Evolutionary conservation across 371 early-diverging fungal species (phyloP).

Genomic region (Apophysomyces variabilis): DNA sequence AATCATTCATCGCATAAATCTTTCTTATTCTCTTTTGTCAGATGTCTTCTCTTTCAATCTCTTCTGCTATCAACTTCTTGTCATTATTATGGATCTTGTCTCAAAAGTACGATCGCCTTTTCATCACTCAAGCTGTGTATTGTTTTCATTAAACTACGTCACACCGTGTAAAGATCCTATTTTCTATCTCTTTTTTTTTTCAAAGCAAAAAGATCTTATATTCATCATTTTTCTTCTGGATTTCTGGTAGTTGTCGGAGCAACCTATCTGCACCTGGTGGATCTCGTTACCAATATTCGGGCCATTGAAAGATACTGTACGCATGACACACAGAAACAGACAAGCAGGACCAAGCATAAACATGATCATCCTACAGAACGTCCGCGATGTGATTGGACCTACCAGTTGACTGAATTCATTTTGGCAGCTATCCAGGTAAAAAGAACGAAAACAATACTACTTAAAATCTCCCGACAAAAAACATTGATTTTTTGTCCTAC

Average conservation of each 20-base stretch:
- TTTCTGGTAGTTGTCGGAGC: conserved; percentile 14
- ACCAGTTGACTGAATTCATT: conserved; percentile 14
- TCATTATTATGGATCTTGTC: background rate
- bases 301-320: conserved; percentile 14
- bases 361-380: background rate
- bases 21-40: conserved; percentile 10
- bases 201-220: background rate
- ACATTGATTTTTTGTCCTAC: too few relatives aligned
- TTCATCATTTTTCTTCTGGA: background rate
- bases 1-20: background rate
- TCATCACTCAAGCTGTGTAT: background rate
- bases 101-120: background rate
- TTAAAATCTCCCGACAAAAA: too few relatives aligned
- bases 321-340: conserved; percentile 7
- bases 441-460: background rate
- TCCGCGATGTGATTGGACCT: background rate
- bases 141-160: background rate
- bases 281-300: conserved; percentile 15
- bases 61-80: background rate
- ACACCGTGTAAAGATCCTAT: background rate
- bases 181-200: background rate
- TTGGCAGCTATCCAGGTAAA: conserved; percentile 20
- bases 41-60: too few relatives aligned
- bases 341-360: background rate
- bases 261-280: conserved; percentile 17